phyloP scores from a whole-genome alignment of 352 stramenopile species.

The Pythium sukuiense region DNA sequence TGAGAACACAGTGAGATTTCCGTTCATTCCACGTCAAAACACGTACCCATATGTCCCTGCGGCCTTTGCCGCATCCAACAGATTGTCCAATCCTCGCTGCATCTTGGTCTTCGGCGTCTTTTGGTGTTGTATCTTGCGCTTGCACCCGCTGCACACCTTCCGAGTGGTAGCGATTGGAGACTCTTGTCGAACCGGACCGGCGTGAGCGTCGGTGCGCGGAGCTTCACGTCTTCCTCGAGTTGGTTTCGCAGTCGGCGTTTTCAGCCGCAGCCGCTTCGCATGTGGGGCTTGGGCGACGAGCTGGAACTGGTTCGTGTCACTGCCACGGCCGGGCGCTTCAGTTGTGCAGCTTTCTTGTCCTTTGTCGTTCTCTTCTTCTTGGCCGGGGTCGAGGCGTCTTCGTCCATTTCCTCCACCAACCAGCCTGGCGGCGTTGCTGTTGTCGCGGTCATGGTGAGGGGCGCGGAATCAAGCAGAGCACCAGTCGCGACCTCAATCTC shows the following conservation, averaged over 20 bases:
- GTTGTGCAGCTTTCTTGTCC: neutral
- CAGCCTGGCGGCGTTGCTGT: too few species aligned
- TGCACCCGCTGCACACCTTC: too few species aligned
- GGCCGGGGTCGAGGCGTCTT: too few species aligned
- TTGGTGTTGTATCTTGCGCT: neutral
- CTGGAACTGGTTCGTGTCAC: neutral
- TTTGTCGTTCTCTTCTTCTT: neutral
- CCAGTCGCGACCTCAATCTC: neutral
- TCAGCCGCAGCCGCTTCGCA: neutral
- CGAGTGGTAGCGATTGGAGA: too few species aligned
- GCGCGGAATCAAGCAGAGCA: neutral
- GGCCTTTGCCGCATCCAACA: slow-evolving; percentile 7
- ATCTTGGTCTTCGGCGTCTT: neutral
- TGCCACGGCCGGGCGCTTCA: neutral
- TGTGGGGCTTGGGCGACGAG: neutral
- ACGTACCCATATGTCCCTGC: slow-evolving; percentile 10
- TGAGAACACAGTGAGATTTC: neutral
- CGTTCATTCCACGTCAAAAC: neutral
- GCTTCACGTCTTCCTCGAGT: too few species aligned
- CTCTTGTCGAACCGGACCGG: too few species aligned
- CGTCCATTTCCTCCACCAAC: too few species aligned
- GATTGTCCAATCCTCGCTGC: neutral
- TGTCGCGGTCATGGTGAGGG: too few species aligned
- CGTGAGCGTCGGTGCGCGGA: too few species aligned
- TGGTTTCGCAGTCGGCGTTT: neutral